Base-by-base conservation (phyloP, 805 yeast genomes). In the Lipomyces mesembrius region DNA sequence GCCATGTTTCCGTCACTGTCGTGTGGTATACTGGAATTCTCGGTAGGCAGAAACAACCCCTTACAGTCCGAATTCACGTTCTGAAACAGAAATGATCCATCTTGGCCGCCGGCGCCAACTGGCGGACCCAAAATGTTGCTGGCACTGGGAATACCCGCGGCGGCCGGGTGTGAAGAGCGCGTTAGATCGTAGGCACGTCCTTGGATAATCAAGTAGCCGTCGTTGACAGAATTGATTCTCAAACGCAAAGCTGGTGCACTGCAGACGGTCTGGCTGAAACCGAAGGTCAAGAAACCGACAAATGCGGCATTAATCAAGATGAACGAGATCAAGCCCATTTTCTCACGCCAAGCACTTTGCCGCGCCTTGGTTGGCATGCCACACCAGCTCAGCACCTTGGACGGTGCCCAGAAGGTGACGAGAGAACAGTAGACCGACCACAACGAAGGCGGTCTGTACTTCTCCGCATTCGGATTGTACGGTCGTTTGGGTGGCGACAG, bases 271-370 rank as follows among this genome's bases (percentile, higher is more conserved):
- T 84, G 85, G 9, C 97, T 90, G 79, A 94, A 84, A 0, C 98
- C 98, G 79, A 94, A 94, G 1, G 97, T 92, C 72, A 94, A 81
- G 76, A 83, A 95, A 0, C 96, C 97, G 52, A 92, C 89, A 61
- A 89, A 77, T 0, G 91, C 86, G 63, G 95, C 98, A 57, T 90
- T 79, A 72, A 84, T 83, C 22, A 89, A 70, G 73, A 94, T 92
- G 63, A 92, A 83, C 0, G 95, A 83, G 56, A 94, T 82, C 56
- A 95, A 82, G 1, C 92, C 98, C 63, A 93, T 89, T 75, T 94
- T 94, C 75, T 95, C 99, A 75, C 99, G 85, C 99, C 99, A 95
- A 0, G 98, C 98, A 82, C 87, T 86, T 76, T 93, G 98, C 67
- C 97, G 86, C 56, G 88, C 93, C 72, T 87, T 86, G 25, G 89